phyloP scores from a whole-genome alignment of 345 rosid genomes.

The Citrus reticulata region DNA sequence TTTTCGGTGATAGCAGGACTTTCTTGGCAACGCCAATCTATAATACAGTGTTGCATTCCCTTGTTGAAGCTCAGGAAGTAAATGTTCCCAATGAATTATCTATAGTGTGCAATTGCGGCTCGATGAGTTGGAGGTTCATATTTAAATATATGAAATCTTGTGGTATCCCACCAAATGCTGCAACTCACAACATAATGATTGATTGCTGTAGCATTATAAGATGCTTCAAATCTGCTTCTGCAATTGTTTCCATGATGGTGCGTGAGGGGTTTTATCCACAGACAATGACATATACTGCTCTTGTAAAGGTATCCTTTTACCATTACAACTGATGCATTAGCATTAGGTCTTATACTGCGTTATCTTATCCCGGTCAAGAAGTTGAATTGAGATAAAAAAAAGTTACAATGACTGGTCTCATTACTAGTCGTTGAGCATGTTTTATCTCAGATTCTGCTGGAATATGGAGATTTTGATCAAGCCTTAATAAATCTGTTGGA shows the following conservation, averaged over 20 bases:
- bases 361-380: background rate
- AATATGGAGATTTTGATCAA: constrained; percentile 45
- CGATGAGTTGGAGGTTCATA: constrained; percentile 2
- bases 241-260: constrained; percentile 70
- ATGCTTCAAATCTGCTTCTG: constrained; percentile 53
- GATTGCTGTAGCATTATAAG: constrained; percentile 52
- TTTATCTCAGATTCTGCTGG: constrained; percentile 36
- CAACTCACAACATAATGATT: constrained; percentile 70
- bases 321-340: background rate
- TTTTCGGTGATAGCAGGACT: no score
- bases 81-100: constrained; percentile 19
- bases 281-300: constrained; percentile 41
- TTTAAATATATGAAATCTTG: constrained; percentile 33
- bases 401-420: background rate
- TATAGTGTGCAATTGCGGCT: constrained; percentile 9
- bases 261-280: constrained; percentile 61
- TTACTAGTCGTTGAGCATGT: constrained; percentile 4
- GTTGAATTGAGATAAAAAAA: background rate
- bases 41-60: constrained; percentile 9
- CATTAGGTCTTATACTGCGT: background rate
- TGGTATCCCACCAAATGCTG: constrained; percentile 39
- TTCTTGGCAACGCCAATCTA: no score
- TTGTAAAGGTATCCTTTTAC: constrained; percentile 50
- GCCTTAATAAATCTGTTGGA: constrained; percentile 54
- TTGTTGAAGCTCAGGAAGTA: constrained; percentile 61